Conservation (phyloP, 306 rosid species). For the Corylus avellana region DNA sequence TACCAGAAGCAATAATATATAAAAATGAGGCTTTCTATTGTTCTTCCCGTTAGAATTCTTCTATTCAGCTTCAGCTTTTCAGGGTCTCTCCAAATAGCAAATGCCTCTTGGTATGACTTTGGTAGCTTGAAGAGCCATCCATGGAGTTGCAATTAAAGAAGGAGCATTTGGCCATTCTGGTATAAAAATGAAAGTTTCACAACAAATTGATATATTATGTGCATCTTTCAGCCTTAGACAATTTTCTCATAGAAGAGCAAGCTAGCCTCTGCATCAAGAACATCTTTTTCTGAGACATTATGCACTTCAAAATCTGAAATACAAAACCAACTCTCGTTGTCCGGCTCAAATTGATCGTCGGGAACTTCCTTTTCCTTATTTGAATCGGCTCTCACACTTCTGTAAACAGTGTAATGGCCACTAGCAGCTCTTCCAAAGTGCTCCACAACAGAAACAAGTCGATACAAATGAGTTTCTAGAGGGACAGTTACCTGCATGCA, state of each 20-base stretch:
- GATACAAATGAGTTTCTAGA: conserved; percentile 53
- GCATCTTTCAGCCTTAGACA: conserved; percentile 31
- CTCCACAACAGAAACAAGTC: conserved; percentile 78
- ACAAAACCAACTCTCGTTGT: conserved; percentile 57
- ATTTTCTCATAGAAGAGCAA: conserved; percentile 86
- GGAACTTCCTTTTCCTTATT: conserved; percentile 24
- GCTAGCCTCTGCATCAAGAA: conserved; percentile 85
- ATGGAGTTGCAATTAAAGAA: neutral
- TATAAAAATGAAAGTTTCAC: conserved; percentile 7
- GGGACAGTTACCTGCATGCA: conserved; percentile 62
- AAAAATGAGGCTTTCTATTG: neutral
- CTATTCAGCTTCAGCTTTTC: neutral
- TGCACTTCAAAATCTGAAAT: conserved; percentile 82
- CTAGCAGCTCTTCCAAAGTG: conserved; percentile 82
- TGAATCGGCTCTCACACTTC: conserved; percentile 48
- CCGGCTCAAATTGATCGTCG: conserved; percentile 28
- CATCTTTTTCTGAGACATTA: conserved; percentile 63
- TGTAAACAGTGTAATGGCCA: conserved; percentile 93
- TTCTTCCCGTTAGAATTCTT: neutral
- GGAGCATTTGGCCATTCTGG: neutral
- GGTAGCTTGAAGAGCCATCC: neutral
- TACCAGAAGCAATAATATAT: neutral
- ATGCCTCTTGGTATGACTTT: neutral
- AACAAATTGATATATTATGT: neutral
- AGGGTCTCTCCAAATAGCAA: neutral